phyloP scores from a whole-genome alignment of 148 eudicot species.

The Salicornia ramosissima region DNA sequence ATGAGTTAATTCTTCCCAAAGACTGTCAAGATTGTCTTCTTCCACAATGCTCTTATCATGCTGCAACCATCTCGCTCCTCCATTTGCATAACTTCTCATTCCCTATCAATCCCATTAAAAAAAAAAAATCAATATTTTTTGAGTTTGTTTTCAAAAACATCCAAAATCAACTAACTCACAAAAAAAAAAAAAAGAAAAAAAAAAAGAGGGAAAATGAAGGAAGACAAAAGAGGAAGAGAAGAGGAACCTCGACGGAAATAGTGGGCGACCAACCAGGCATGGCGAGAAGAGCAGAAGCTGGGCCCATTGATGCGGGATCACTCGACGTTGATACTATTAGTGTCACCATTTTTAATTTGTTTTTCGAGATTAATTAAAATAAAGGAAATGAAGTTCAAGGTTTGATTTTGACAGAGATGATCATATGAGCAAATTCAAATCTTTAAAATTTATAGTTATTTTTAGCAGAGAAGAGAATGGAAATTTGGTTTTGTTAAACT shows the following conservation, averaged over 20 bases:
- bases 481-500: too few relatives aligned
- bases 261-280: constrained; percentile 66
- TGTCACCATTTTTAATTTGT: constrained; percentile 38
- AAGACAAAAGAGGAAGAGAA: background rate
- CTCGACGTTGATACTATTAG: constrained; percentile 61
- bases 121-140: background rate
- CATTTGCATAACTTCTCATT: constrained; percentile 44
- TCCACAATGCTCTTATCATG: constrained; percentile 50
- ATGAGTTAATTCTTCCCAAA: constrained; percentile 55
- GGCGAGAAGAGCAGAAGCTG: constrained; percentile 55
- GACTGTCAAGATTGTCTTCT: constrained; percentile 56
- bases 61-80: constrained; percentile 51
- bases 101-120: constrained; percentile 25
- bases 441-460: too few relatives aligned
- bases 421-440: too few relatives aligned
- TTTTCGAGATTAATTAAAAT: background rate
- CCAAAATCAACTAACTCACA: too few relatives aligned
- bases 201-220: too few relatives aligned
- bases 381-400: too few relatives aligned
- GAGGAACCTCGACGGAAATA: constrained; percentile 44
- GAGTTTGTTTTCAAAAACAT: too few relatives aligned
- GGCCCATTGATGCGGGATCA: constrained; percentile 66
- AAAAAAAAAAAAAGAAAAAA: too few relatives aligned
- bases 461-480: too few relatives aligned
- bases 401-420: too few relatives aligned